A percentile compares a stretch with the other conserved stretches of the same genome.
These are phyloP conservation scores for Neofusicoccum parvum DNA, from an alignment of 2,329 filamentous ascomycete species.

Conservation along the genomic window DNA sequence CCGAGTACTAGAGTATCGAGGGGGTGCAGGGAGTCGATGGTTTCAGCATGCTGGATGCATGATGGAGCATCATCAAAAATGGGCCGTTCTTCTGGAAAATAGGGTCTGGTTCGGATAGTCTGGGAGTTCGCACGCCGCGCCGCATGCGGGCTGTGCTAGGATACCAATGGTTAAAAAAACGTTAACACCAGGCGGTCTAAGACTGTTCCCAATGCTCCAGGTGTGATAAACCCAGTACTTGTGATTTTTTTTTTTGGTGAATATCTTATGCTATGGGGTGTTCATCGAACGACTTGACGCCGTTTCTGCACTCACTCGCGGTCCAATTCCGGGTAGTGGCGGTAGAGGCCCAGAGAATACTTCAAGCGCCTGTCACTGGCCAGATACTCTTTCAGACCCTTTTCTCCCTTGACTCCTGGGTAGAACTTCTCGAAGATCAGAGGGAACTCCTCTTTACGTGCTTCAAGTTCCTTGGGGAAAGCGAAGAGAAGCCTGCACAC, in stretches of 20 bases:
- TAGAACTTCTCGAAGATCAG: conserved; percentile 65
- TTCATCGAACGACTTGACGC: background rate
- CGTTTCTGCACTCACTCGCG: conserved; percentile 36
- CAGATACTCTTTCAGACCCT: conserved; percentile 69
- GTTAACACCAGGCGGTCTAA: conserved; percentile 10
- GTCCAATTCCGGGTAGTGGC: conserved; percentile 75
- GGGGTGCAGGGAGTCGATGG: conserved; percentile 38
- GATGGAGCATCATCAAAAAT: conserved; percentile 15
- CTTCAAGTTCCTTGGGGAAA: conserved; percentile 68
- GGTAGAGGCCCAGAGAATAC: conserved; percentile 69
- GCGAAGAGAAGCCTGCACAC: conserved; percentile 63
- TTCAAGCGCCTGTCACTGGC: conserved; percentile 63
- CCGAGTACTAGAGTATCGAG: conserved; percentile 72
- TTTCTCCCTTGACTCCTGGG: conserved; percentile 62
- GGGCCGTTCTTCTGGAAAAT: conserved; percentile 16
- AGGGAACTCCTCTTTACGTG: conserved; percentile 59
- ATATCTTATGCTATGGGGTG: background rate
- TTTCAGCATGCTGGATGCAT: conserved; percentile 41
- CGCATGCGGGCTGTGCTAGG: conserved; percentile 8
- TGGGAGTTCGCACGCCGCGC: conserved; percentile 10
- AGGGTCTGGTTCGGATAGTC: conserved; percentile 23
- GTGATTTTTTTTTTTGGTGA: background rate
- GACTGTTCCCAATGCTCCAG: background rate
- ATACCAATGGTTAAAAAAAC: conserved; percentile 21
- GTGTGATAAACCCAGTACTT: conserved; percentile 1